Evolutionary conservation across 2,329 filamentous ascomycete genomes (phyloP).

Genomic region (Lasiodiplodia gonubiensis): DNA sequence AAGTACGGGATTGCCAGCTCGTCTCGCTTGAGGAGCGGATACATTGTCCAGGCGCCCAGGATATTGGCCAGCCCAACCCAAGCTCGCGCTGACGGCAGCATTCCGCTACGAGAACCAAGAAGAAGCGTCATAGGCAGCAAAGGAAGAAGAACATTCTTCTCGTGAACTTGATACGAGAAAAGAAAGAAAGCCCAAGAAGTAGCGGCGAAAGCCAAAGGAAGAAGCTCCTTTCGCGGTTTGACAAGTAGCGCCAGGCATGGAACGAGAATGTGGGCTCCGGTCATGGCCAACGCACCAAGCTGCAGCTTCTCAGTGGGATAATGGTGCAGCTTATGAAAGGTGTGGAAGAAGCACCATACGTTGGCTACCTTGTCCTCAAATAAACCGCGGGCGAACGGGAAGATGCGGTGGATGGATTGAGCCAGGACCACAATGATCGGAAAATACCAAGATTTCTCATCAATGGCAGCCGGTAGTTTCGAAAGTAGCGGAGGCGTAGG

Average conservation of each 20-base stretch:
- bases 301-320: constrained; percentile 77
- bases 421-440: constrained; percentile 77
- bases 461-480: constrained; percentile 61
- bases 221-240: constrained; percentile 74
- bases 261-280: constrained; percentile 75
- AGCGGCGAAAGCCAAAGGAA: constrained; percentile 80
- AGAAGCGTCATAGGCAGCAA: constrained; percentile 92
- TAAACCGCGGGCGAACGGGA: constrained; percentile 91
- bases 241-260: constrained; percentile 81
- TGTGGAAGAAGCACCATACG: constrained; percentile 93
- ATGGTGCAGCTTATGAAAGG: constrained; percentile 81
- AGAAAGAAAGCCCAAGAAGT: constrained; percentile 97
- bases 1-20: constrained; percentile 83
- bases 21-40: constrained; percentile 84
- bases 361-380: constrained; percentile 99
- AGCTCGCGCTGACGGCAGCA: constrained; percentile 76
- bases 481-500: constrained; percentile 68
- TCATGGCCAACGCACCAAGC: constrained; percentile 74
- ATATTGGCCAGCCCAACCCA: constrained; percentile 98
- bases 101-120: constrained; percentile 76
- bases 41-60: constrained; percentile 90
- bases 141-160: constrained; percentile 94
- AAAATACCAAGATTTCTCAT: constrained; percentile 72
- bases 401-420: constrained; percentile 89
- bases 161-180: constrained; percentile 97